Percentiles rank a stretch among this genome's conserved stretches.
These are phyloP conservation scores for Claviceps sp. DNA, from an alignment of 2,329 filamentous ascomycete genomes.

Conservation along the genomic window DNA sequence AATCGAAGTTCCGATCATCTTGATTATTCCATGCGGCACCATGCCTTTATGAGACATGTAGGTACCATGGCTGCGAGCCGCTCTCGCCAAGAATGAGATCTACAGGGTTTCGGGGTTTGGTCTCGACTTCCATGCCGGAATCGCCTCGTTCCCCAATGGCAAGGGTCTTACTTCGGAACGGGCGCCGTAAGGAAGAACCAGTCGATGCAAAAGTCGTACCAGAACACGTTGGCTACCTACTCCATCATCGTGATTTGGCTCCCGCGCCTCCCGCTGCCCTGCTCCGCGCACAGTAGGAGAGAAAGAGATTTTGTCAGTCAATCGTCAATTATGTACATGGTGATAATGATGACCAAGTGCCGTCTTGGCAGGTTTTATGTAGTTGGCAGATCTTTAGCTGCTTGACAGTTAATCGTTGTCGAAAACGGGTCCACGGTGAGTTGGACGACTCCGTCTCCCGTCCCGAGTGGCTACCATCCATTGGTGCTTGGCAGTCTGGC, in stretches of 20 bases:
- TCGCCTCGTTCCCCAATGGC: background rate
- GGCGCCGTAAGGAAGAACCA: background rate
- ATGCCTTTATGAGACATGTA: background rate
- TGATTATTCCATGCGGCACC: background rate
- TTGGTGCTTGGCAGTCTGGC: slow-evolving; percentile 1
- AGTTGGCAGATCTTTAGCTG: background rate
- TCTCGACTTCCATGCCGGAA: background rate
- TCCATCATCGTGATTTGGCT: background rate
- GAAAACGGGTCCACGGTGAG: background rate
- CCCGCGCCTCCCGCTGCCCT: background rate
- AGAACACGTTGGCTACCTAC: background rate
- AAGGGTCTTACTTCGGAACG: background rate
- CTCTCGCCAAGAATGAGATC: background rate
- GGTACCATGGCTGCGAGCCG: background rate
- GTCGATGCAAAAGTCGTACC: background rate
- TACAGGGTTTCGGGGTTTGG: background rate
- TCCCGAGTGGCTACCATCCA: background rate
- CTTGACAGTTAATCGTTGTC: background rate
- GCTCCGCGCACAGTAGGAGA: background rate
- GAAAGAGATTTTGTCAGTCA: background rate
- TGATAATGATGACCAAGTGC: background rate
- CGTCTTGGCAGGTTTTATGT: slow-evolving; percentile 3
- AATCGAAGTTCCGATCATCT: background rate
- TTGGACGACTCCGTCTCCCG: background rate
- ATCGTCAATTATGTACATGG: background rate